Evolutionary conservation across 192 early-diverging fungal genomes (phyloP).

Genomic region (Tieghemiomyces parasiticus): DNA sequence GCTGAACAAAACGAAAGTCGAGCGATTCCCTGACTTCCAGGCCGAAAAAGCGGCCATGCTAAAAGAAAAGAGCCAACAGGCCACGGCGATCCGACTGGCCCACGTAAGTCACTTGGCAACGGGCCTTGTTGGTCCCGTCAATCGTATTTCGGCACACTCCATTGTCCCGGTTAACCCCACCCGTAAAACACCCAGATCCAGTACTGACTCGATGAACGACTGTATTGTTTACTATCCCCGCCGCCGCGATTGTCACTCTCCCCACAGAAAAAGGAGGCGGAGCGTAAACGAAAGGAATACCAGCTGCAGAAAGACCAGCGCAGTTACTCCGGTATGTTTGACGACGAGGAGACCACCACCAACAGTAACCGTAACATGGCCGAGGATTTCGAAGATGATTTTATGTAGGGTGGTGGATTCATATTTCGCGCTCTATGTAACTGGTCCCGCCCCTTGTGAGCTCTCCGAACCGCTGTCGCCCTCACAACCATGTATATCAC

Average conservation of each 20-base stretch:
- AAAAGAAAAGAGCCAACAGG: slow-evolving; percentile 18
- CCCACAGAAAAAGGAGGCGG: slow-evolving; percentile 25
- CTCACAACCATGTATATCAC: neutral
- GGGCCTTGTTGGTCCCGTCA: neutral
- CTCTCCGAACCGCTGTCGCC: neutral
- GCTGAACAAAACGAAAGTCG: slow-evolving; percentile 82
- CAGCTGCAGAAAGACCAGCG: slow-evolving; percentile 20
- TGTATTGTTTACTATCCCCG: too few relatives aligned
- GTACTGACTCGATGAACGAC: too few relatives aligned
- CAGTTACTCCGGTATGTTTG: slow-evolving; percentile 28
- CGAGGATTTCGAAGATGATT: slow-evolving; percentile 26
- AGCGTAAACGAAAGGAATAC: slow-evolving; percentile 22
- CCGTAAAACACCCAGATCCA: too few relatives aligned
- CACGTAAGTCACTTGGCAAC: slow-evolving; percentile 12
- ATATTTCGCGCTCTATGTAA: too few relatives aligned
- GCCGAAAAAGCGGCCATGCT: slow-evolving; percentile 47
- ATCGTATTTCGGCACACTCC: neutral
- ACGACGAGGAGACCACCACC: slow-evolving; percentile 19
- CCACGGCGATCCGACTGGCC: slow-evolving; percentile 24
- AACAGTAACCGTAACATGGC: slow-evolving; percentile 15
- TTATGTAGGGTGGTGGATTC: too few relatives aligned
- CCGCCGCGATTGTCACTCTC: too few relatives aligned
- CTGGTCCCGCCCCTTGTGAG: neutral
- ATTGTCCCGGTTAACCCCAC: neutral
- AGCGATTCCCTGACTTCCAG: slow-evolving; percentile 62